Conservation (phyloP, 139 green algal genomes). For the Micractinium sp. region DNA sequence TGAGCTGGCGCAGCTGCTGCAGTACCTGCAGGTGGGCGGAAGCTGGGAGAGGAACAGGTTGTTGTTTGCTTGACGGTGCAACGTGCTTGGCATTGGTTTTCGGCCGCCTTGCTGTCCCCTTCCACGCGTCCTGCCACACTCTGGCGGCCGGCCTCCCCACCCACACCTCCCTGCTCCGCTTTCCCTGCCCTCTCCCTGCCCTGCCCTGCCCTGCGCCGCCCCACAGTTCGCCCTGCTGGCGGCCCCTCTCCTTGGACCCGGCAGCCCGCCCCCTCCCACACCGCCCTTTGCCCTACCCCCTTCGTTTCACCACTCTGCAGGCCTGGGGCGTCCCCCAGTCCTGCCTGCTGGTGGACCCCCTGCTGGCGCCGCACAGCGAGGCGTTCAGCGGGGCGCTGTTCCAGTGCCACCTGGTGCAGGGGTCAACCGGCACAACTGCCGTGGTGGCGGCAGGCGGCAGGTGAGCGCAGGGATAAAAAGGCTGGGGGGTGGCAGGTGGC, state of each 20-base stretch:
- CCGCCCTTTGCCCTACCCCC: neutral
- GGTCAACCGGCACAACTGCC: constrained; percentile 19
- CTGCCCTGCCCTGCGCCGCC: neutral
- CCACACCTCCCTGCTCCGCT: neutral
- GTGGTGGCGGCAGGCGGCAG: constrained; percentile 64
- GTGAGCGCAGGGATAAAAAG: neutral
- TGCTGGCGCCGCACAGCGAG: constrained; percentile 76
- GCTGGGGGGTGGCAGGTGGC: neutral
- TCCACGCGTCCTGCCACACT: too few species aligned
- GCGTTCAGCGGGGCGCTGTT: constrained; percentile 77
- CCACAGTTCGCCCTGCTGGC: neutral
- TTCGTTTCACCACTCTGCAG: constrained; percentile 35
- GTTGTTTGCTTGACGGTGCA: neutral
- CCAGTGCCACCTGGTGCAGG: constrained; percentile 62
- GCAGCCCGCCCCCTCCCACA: neutral
- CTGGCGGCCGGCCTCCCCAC: too few species aligned
- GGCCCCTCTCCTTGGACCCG: neutral
- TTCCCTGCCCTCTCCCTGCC: neutral
- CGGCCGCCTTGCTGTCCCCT: too few species aligned
- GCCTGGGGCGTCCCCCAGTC: constrained; percentile 61
- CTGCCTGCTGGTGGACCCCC: constrained; percentile 75
- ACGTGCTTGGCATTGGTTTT: neutral
- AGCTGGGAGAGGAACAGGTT: neutral
- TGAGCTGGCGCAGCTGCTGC: constrained; percentile 45
- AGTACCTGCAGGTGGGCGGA: constrained; percentile 17